These are phyloP conservation scores for Dactylellina cionopaga DNA, from an alignment of 2,329 filamentous ascomycete species.

Conservation along the genomic window DNA sequence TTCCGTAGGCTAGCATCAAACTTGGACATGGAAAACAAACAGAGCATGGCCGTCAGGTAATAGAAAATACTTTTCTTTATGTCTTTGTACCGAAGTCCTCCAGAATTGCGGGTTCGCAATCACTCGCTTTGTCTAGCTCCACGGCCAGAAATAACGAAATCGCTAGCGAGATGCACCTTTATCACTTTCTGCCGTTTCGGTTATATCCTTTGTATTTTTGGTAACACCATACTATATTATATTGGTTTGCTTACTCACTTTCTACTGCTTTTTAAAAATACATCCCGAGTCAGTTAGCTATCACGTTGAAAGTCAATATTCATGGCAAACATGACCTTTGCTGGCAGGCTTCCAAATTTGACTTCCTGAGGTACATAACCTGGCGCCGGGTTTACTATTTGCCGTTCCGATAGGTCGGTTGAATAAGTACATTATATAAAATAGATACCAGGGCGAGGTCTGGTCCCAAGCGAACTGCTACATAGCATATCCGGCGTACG, in stretches of 20 bases:
- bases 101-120: too few relatives aligned
- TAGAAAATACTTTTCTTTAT: too few relatives aligned
- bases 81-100: too few relatives aligned
- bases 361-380: background rate
- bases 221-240: background rate
- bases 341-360: background rate
- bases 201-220: too few relatives aligned
- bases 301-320: too few relatives aligned
- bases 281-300: too few relatives aligned
- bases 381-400: background rate
- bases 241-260: background rate
- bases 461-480: slow-evolving; percentile 14
- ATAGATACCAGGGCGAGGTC: slow-evolving; percentile 12
- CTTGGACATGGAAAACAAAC: slow-evolving; percentile 18
- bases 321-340: too few relatives aligned
- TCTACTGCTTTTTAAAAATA: too few relatives aligned
- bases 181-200: background rate
- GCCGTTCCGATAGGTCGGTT: slow-evolving; percentile 25
- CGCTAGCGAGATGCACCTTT: too few relatives aligned
- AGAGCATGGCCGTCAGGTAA: slow-evolving; percentile 17
- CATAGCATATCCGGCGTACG: slow-evolving; percentile 10
- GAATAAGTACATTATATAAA: slow-evolving; percentile 5
- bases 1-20: slow-evolving; percentile 2
- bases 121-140: too few relatives aligned
- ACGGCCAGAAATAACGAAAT: background rate